Evolutionary conservation across 371 early-diverging fungal species (phyloP), one percentile per base, ranked within the genome.

Genomic region (Mucor lusitanicus): DNA sequence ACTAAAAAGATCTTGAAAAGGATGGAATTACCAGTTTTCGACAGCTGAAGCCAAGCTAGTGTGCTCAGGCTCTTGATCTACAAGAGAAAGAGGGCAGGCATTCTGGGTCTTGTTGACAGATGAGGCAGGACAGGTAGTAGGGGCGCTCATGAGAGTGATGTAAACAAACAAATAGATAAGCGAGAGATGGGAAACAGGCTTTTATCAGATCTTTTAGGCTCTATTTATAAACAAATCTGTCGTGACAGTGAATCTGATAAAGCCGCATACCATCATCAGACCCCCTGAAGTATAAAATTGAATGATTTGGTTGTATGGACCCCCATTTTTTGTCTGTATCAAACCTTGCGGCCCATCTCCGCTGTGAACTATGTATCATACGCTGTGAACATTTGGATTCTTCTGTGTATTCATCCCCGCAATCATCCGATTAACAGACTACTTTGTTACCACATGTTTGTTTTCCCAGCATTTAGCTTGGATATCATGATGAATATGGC

Each of bases 231-330:
- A 27, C 53, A 25, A 11, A 40, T 6, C 30, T 6, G 28, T 17
- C 55, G 61, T 67, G 67, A 67, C 67, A 55, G 67, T 40, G 55
- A 67, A 67, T 67, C 67, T 67, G 67, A 67, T 67, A 67, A 67
- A 61, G 23, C 5, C 23, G 23, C 54, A 55, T 8, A 40, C 56
- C 44, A 67, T 37, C 54, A 50, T 37, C 27, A 27, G 58, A 46
- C 48, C 28, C 67, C 67, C 67, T 67, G 67, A 61, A 59, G 46
- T 63, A 39, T 53, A 54, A 39, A 30, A 27, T 25, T 48, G 46
- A 15, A 7, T 27, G 25, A 56, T 19, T 48, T 19, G 12, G 50
- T 3, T 33, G 30, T 40, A 25, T 25, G 23, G n/a, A 17, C 33
- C 46, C 46, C 48, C 53, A 62, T 35, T 48, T 48, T 30, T 53